phyloP scores from a whole-genome alignment of 371 early-diverging fungal species.

The Circinella umbellata region DNA sequence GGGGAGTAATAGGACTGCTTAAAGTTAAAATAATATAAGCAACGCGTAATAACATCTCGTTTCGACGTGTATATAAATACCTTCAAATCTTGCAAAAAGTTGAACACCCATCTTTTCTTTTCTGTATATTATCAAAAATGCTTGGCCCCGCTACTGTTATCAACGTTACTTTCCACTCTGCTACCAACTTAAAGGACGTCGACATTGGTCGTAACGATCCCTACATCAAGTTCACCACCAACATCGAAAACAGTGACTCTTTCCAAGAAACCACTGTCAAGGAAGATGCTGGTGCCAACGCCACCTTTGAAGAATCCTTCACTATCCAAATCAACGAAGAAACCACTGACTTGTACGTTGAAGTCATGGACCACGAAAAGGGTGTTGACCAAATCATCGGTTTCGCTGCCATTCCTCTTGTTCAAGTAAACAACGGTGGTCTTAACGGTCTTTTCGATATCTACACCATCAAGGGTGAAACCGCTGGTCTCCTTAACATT shows the following conservation, averaged over 20 bases:
- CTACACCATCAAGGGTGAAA: constrained; percentile 49
- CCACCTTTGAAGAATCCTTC: constrained; percentile 63
- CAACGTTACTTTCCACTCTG: constrained; percentile 27
- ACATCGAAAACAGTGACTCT: constrained; percentile 42
- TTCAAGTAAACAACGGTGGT: constrained; percentile 54
- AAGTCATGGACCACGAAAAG: constrained; percentile 58
- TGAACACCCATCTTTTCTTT: not conserved
- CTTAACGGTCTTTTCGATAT: constrained; percentile 56
- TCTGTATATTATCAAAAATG: constrained; percentile 10
- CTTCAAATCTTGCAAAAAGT: not conserved
- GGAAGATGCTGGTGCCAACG: constrained; percentile 55
- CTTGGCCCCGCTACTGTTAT: constrained; percentile 12
- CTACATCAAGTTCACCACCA: constrained; percentile 55
- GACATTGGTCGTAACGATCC: constrained; percentile 62
- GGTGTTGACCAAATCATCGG: constrained; percentile 57
- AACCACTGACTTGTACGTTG: constrained; percentile 51
- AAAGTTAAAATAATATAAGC: not conserved
- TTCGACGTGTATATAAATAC: not conserved
- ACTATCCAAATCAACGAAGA: constrained; percentile 47
- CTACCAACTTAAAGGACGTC: constrained; percentile 40
- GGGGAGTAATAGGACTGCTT: not conserved
- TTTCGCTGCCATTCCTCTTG: constrained; percentile 64
- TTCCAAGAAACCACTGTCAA: constrained; percentile 60
- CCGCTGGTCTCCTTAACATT: constrained; percentile 52
- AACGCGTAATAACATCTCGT: not conserved